Evolutionary conservation across 495 filamentous ascomycete genomes (phyloP).

Genomic region (Xylaria flabelliformis): DNA sequence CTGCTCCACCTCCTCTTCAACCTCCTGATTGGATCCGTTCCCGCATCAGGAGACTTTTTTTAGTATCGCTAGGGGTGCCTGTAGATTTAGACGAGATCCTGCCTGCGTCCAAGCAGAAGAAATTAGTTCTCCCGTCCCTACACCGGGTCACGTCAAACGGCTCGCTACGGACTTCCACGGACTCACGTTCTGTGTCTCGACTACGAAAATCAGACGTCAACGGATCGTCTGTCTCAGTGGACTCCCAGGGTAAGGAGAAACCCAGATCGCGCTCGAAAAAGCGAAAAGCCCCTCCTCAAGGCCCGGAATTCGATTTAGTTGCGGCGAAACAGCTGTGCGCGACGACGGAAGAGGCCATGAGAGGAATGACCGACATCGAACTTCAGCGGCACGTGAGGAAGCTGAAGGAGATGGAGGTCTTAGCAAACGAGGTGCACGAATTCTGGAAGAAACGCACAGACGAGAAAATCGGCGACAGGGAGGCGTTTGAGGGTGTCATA

Average conservation of each 20-base stretch:
- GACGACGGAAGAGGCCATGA: constrained; percentile 82
- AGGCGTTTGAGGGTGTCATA: constrained; percentile 97
- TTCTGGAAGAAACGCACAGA: constrained; percentile 90
- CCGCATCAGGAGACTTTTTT: constrained; percentile 92
- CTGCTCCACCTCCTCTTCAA: constrained; percentile 91
- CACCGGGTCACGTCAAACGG: constrained; percentile 64
- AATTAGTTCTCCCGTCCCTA: constrained; percentile 89
- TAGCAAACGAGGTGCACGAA: constrained; percentile 78
- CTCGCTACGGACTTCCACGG: constrained; percentile 54
- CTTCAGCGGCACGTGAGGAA: constrained; percentile 73
- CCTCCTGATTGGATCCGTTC: constrained; percentile 98
- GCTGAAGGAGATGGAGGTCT: constrained; percentile 69
- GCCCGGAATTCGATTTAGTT: constrained; percentile 80
- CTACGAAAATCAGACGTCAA: constrained; percentile 60
- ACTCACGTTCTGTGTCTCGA: constrained; percentile 57
- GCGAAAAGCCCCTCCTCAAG: constrained; percentile 64
- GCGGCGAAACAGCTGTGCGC: constrained; percentile 77
- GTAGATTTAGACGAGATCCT: constrained; percentile 97
- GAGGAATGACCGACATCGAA: constrained; percentile 76
- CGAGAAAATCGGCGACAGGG: constrained; percentile 84
- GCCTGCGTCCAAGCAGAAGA: constrained; percentile 96
- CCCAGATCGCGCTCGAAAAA: constrained; percentile 48
- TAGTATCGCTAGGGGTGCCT: constrained; percentile 94
- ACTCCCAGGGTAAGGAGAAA: constrained; percentile 57
- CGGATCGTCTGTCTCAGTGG: constrained; percentile 61